Conservation (phyloP, 768 basidiomycete genomes). For the Macrocybe gigantea region DNA sequence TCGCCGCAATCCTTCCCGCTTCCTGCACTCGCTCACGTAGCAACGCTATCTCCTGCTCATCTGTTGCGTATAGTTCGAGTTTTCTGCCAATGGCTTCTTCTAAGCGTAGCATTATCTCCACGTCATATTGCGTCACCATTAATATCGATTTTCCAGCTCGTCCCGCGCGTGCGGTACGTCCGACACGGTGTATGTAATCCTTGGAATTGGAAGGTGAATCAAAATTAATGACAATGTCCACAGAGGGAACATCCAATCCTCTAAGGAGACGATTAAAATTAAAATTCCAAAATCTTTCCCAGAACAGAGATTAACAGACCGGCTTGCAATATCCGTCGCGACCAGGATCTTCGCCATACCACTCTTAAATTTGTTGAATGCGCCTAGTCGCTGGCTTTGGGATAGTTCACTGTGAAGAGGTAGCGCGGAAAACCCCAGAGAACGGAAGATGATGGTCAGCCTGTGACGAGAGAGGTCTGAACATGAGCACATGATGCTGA, state of each 20-base stretch:
- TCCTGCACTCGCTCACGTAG: constrained; percentile 84
- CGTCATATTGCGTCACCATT: constrained; percentile 93
- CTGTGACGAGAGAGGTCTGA: constrained; percentile 27
- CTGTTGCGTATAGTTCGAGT: constrained; percentile 79
- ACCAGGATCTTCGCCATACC: constrained; percentile 84
- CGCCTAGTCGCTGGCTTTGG: constrained; percentile 87
- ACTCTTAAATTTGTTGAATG: constrained; percentile 89
- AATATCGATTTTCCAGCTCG: constrained; percentile 92
- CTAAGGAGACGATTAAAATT: constrained; percentile 34
- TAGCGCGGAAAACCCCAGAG: constrained; percentile 86
- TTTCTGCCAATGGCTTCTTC: constrained; percentile 90
- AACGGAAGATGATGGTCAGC: constrained; percentile 85
- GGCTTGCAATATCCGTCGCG: constrained; percentile 94
- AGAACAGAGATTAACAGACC: constrained; percentile 37
- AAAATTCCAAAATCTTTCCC: neutral
- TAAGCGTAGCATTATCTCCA: constrained; percentile 90
- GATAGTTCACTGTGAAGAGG: constrained; percentile 91
- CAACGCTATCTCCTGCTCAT: constrained; percentile 81
- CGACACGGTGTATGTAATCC: constrained; percentile 96
- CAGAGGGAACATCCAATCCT: constrained; percentile 89
- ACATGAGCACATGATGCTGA: neutral
- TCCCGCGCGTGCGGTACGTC: constrained; percentile 92
- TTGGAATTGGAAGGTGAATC: constrained; percentile 95
- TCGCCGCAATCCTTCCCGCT: constrained; percentile 67
- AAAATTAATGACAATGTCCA: constrained; percentile 95